Conservation (phyloP, 441 rosid genomes). For the Erysimum cheiri region DNA sequence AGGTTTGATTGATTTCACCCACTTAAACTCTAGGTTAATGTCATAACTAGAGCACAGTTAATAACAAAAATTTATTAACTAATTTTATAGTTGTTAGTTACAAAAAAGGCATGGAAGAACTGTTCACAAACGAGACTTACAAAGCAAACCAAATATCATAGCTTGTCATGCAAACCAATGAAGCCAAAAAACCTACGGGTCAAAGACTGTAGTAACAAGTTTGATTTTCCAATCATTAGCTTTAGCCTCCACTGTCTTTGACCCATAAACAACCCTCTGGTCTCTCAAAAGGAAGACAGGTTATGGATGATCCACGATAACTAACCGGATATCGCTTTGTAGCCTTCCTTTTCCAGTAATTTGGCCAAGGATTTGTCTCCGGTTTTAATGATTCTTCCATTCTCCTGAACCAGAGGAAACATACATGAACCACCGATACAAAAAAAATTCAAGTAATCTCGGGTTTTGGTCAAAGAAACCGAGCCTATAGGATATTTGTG, state of each 20-base stretch:
- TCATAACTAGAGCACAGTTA: not conserved
- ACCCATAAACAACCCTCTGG: conserved; percentile 18
- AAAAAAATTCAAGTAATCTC: not conserved
- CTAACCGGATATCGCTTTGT: conserved; percentile 65
- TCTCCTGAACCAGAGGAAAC: conserved; percentile 59
- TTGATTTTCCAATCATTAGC: conserved; percentile 21
- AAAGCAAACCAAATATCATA: conserved; percentile 15
- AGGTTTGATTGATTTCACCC: not conserved
- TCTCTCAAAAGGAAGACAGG: conserved; percentile 31
- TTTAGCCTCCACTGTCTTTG: conserved; percentile 25
- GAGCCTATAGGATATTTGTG: not conserved
- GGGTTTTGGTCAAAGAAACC: not conserved
- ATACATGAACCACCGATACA: conserved; percentile 13
- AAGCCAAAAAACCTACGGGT: conserved; percentile 30
- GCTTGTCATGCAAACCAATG: conserved; percentile 37
- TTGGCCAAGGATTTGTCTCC: conserved; percentile 84
- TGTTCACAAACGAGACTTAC: conserved; percentile 12
- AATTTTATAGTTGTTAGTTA: conserved; percentile 26
- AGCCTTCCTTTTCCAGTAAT: conserved; percentile 85
- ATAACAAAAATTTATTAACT: conserved; percentile 8
- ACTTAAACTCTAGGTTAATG: not conserved
- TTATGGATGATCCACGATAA: conserved; percentile 38
- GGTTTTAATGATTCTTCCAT: conserved; percentile 79
- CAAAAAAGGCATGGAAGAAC: conserved; percentile 26
- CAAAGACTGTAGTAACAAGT: not conserved